Percentiles rank a stretch among this genome's conserved stretches.
These are phyloP conservation scores for Candida silvatica DNA, from an alignment of 805 yeast genomes.

Conservation along the genomic window DNA sequence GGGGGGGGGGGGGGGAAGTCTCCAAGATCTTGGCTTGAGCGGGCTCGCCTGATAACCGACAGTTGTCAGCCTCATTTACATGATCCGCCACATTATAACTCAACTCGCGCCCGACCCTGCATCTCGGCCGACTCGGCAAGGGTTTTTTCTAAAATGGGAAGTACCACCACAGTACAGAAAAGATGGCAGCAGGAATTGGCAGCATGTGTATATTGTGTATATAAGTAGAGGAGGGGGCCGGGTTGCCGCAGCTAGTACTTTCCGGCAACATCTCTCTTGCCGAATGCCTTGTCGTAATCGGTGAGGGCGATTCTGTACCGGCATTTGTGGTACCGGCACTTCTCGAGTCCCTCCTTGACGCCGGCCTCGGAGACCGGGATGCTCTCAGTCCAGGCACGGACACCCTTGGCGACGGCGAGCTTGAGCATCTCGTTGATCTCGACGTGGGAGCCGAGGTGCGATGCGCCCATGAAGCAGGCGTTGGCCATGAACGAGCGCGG, in stretches of 20 bases:
- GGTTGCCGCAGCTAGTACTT: neutral
- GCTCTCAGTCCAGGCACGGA: conserved; percentile 57
- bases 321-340: conserved; percentile 46
- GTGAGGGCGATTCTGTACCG: conserved; percentile 57
- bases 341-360: conserved; percentile 46
- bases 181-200: too few species aligned
- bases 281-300: conserved; percentile 41
- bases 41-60: too few species aligned
- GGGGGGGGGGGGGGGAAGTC: too few species aligned
- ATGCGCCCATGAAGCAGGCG: conserved; percentile 48
- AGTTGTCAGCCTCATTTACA: too few species aligned
- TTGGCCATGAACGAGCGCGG: conserved; percentile 32
- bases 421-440: conserved; percentile 63
- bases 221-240: neutral
- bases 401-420: conserved; percentile 48
- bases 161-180: too few species aligned
- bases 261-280: neutral
- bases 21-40: too few species aligned
- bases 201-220: too few species aligned
- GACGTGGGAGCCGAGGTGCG: conserved; percentile 50
- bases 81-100: too few species aligned
- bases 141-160: too few species aligned
- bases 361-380: conserved; percentile 45
- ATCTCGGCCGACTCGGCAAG: too few species aligned
- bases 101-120: too few species aligned